Conservation (phyloP, 495 filamentous ascomycete species). For the Letharia lupina region DNA sequence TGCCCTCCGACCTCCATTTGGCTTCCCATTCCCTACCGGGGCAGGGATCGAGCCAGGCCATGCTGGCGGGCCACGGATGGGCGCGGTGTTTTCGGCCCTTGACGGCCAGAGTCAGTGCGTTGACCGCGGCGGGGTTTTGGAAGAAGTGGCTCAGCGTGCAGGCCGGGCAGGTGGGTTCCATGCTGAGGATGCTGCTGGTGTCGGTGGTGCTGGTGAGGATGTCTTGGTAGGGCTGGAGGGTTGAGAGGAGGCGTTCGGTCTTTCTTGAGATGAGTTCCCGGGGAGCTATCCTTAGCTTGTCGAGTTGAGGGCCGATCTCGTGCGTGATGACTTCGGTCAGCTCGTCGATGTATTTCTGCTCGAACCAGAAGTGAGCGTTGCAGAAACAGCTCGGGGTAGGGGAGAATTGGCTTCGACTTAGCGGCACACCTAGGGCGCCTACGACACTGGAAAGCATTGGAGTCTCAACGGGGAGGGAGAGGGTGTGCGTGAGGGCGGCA, state of each 20-base stretch:
- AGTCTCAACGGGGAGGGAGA: not conserved
- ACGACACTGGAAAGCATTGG: conserved; percentile 3
- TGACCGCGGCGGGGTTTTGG: not conserved
- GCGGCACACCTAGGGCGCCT: not conserved
- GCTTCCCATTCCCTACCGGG: conserved; percentile 5
- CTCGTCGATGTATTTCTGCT: conserved; percentile 1
- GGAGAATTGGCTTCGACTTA: conserved; percentile 1
- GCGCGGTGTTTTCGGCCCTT: conserved; percentile 3
- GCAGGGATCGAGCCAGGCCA: conserved; percentile 12
- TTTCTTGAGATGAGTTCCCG: not conserved
- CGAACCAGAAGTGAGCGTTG: conserved; percentile 6
- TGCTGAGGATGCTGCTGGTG: not conserved
- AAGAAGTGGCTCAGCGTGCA: conserved; percentile 5
- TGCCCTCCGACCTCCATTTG: not conserved
- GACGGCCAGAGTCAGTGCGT: not conserved
- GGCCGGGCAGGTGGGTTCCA: conserved; percentile 5
- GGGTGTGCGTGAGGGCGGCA: not conserved
- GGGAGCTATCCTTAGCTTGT: not conserved
- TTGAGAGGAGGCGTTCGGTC: not conserved
- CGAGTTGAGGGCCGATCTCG: conserved; percentile 10
- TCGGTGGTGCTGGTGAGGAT: not conserved
- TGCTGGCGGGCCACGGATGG: not conserved
- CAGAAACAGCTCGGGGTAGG: not conserved
- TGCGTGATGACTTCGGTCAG: not conserved
- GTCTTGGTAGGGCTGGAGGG: conserved; percentile 4